A percentile compares a stretch with the other conserved stretches of the same genome.
Conservation (phyloP, 768 basidiomycete genomes). For the Collybiopsis luxurians region DNA sequence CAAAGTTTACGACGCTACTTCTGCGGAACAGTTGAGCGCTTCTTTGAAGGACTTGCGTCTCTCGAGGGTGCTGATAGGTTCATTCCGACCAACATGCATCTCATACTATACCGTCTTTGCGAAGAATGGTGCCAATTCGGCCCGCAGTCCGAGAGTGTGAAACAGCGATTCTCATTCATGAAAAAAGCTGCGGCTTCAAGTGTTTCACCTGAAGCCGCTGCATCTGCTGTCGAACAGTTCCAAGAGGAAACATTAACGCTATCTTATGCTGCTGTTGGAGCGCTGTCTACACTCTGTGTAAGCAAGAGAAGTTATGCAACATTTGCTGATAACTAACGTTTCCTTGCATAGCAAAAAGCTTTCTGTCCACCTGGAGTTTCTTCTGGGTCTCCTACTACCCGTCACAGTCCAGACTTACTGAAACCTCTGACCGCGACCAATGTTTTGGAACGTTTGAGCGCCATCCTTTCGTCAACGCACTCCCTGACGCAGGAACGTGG, state of each 20-base stretch:
- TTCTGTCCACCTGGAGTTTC: slow-evolving; percentile 63
- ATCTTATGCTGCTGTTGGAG: slow-evolving; percentile 82
- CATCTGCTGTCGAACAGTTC: slow-evolving; percentile 55
- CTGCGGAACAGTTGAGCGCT: slow-evolving; percentile 82
- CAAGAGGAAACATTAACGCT: slow-evolving; percentile 68
- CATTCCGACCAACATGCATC: slow-evolving; percentile 69
- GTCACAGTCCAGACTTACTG: slow-evolving; percentile 42
- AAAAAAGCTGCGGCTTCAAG: slow-evolving; percentile 59
- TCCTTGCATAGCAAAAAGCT: slow-evolving; percentile 61
- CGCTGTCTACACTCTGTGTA: slow-evolving; percentile 85
- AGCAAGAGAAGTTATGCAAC: slow-evolving; percentile 32
- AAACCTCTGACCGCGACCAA: slow-evolving; percentile 51
- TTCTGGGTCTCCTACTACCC: slow-evolving; percentile 64
- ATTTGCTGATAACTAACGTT: slow-evolving; percentile 5
- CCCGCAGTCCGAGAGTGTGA: slow-evolving; percentile 66
- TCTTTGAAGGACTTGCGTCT: slow-evolving; percentile 73
- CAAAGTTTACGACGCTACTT: slow-evolving; percentile 88
- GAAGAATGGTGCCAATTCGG: slow-evolving; percentile 95
- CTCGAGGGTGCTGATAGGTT: slow-evolving; percentile 77
- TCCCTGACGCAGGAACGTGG: slow-evolving; percentile 48
- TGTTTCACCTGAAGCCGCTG: slow-evolving; percentile 52
- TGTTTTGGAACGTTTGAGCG: slow-evolving; percentile 64
- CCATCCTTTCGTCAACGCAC: slow-evolving; percentile 65
- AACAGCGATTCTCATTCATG: slow-evolving; percentile 69
- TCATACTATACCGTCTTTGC: slow-evolving; percentile 79